Evolutionary conservation across 352 stramenopile genomes (phyloP).

Genomic region (Globisporangium nagaii): DNA sequence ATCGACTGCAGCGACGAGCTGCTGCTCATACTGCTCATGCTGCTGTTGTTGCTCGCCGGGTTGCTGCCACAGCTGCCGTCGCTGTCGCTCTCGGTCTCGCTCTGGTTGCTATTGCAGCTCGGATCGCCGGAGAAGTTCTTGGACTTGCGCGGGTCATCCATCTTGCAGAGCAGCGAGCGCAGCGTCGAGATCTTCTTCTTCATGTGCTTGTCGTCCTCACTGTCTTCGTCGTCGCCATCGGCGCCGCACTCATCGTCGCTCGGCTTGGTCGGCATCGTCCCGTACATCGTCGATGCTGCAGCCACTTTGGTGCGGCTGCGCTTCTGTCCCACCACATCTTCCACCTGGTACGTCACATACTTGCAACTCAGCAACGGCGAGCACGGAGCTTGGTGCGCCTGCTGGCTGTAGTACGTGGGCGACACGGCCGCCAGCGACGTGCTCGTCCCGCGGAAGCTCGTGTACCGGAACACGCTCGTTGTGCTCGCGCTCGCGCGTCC

Average conservation of each 20-base stretch:
- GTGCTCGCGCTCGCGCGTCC: background rate
- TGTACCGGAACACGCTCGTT: conserved; percentile 1
- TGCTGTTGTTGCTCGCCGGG: conserved; percentile 17
- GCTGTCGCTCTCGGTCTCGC: conserved; percentile 78
- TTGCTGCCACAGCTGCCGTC: conserved; percentile 44
- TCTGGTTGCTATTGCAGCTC: conserved; percentile 42
- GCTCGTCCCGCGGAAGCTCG: background rate
- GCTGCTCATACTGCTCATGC: background rate
- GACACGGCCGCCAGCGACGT: background rate
- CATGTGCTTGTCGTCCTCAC: conserved; percentile 6
- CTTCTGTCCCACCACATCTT: conserved; percentile 19
- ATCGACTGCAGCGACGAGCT: conserved; percentile 55
- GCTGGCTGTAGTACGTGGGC: conserved; percentile 3
- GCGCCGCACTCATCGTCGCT: conserved; percentile 1
- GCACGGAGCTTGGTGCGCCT: conserved; percentile 1
- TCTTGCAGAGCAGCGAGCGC: conserved; percentile 7
- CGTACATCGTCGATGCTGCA: conserved; percentile 24
- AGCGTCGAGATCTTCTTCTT: conserved; percentile 20
- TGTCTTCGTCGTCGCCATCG: conserved; percentile 8
- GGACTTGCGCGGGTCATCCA: conserved; percentile 9
- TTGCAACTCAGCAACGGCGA: conserved; percentile 17
- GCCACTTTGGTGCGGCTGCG: conserved; percentile 4
- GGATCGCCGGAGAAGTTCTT: conserved; percentile 3
- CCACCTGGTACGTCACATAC: conserved; percentile 25
- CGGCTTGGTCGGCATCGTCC: conserved; percentile 25